Evolutionary conservation across 2,329 filamentous ascomycete genomes (phyloP), one percentile per base, ranked within the genome.

Genomic region (Macrophomina phaseolina): DNA sequence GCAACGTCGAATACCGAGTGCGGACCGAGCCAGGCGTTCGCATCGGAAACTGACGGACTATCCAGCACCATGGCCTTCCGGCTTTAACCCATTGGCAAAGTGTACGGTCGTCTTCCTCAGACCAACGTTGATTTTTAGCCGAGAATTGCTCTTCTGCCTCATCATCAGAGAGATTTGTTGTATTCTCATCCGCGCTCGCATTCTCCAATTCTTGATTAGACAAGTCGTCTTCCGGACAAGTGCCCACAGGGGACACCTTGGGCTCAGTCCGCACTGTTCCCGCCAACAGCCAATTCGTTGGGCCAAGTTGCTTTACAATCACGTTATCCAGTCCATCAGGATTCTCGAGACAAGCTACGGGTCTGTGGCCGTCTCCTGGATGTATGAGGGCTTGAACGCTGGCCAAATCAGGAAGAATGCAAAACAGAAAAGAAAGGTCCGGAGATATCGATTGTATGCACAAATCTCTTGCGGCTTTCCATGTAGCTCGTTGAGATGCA

Each of bases 61-160:
- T 38, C 36, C 36, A 38, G 36, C 11, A 38, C 36, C 36, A 38
- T 38, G 4, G 36, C 36, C 36, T 38, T 38, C 36, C 36, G 11
- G 36, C 36, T 38, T 38, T 12, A 38, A 38, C 36, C 36, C 4
- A 38, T 12, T 38, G 4, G 4, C 4, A 38, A 38, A 38, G 36
- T 38, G 36, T 38, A 12, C 36, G 36, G 36, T 8, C 52, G n/a
- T 55, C 52, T 36, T 55, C 52, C 30, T 40, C 4, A 55, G 52
- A 55, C 52, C 52, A 55, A 18, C 52, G 34, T 36, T 55, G 52
- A 36, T 55, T 55, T 55, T 55, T 55, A 5, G 28, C 52, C 52
- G n/a, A 36, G 32, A 55, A 55, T n/a, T 55, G 28, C 30, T 55
- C 52, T 36, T 36, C 52, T 9, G 9, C 38, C 4, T 16, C 4